phyloP scores from a whole-genome alignment of 2,329 filamentous ascomycete genomes.

The Penicillium sp. region DNA sequence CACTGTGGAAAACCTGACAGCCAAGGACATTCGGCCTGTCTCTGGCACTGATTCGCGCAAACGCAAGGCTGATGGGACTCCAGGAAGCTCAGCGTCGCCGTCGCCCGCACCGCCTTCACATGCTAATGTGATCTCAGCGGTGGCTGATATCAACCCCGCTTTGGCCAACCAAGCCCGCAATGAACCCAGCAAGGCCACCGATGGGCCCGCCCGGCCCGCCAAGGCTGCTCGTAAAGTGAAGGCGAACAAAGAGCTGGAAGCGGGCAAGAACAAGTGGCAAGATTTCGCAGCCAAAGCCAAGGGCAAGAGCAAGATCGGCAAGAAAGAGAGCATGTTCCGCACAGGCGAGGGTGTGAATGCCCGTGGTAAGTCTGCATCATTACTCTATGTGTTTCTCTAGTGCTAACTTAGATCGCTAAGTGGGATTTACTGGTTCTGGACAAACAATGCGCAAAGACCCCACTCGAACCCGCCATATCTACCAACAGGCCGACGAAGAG shows the following conservation, averaged over 20 bases:
- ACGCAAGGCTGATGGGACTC: conserved; percentile 79
- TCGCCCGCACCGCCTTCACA: conserved; percentile 43
- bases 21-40: conserved; percentile 80
- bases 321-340: conserved; percentile 96
- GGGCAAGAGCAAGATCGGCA: conserved; percentile 66
- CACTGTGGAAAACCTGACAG: conserved; percentile 75
- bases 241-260: conserved; percentile 88
- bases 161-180: conserved; percentile 64
- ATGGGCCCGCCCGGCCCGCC: conserved; percentile 58
- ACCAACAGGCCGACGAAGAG: conserved; percentile 73
- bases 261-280: conserved; percentile 90
- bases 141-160: conserved; percentile 65
- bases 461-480: conserved; percentile 77
- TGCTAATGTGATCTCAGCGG: conserved; percentile 63
- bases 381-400: background rate
- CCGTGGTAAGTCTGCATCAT: conserved; percentile 63
- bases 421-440: conserved; percentile 94
- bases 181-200: conserved; percentile 62
- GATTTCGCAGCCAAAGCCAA: conserved; percentile 78
- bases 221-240: conserved; percentile 78
- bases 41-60: conserved; percentile 67
- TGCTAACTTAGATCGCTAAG: conserved; percentile 48
- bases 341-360: conserved; percentile 84
- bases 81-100: conserved; percentile 51
- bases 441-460: conserved; percentile 94